Base-by-base conservation (phyloP, 176 grass and related monocot species). In the Carex myosuroides region DNA sequence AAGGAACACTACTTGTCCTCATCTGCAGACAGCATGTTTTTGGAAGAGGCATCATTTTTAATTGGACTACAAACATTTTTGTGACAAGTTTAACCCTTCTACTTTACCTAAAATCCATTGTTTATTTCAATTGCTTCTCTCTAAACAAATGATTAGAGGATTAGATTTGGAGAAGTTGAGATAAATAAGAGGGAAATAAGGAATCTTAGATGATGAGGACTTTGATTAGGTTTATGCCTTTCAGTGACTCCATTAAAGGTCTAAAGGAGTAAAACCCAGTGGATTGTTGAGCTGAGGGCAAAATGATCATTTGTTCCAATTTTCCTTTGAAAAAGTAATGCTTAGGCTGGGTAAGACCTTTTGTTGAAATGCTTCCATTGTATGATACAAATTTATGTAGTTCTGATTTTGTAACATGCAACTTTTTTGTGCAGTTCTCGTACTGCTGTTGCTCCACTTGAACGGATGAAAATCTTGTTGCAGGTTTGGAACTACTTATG, bases 401-500 rank as follows among this genome's bases (percentile, higher is more conserved):
- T 10, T 48, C 17, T 73, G 70, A 73, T 81, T 42, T 88, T 68
- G 13, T 80, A 24, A 65, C 64, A 24, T 72, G 52, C 29, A 21
- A 69, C 16, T 62, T 59, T 41, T 64, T 85, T 8, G 4, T 61
- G 83, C 93, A 99, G 97, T 80, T 99, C 97, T 63, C 90, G 97
- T 8, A 99, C 97, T 88, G 97, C 97, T 90, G 97, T 99, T 92
- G 97, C 97, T 85, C 97, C 97, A 1, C 91, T 99, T 29, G 97
- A 99, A 83, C 89, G 93, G 61, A 79, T 99, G 81, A 99, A 99
- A 84, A 99, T 99, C 60, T 76, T 99, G 84, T 89, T 99, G 75
- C 97, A 99, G 97, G 97, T 99, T 68, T 81, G 42, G 5, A 46
- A 64, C 69, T 64, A 7, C 37, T 71, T 62, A 63, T 65, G 61